Evolutionary conservation across 768 basidiomycete species (phyloP), one percentile per base, ranked within the genome.

Genomic region (Mycena leptocephala): DNA sequence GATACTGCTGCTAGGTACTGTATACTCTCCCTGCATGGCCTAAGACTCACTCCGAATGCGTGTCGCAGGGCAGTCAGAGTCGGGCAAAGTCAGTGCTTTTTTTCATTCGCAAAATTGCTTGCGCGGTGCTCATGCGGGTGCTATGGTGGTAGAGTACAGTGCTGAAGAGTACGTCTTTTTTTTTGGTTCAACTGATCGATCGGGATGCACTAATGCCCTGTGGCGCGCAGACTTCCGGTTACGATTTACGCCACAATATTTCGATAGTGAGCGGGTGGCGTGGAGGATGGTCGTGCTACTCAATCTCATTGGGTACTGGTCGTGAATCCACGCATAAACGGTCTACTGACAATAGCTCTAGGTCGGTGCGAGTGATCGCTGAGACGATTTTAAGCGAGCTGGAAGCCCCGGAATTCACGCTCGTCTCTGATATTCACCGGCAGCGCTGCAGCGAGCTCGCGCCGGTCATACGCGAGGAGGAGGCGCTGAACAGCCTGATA

Each of bases 281-380:
- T 95, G 94, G 93, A 90, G 88, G 75, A 87, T 89, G 16, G 88
- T 95, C 67, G 88, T 95, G 10, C 92, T 95, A 76, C 89, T 95
- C 53, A 95, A 95, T 79, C 84, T 95, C 76, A 93, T 94, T 74
- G 84, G 90, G 93, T 92, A 63, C 18, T 22, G 20, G 85, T 79
- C 24, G 1, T 5, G 22, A 11, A 16, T 46, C 9, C 14, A 11
- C 3, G 13, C 41, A 33, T 7, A 26, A 13, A 3, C 14, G 67
- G 14, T 48, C 18, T 24, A 22, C 59, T 35, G 33, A 64, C 3
- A 46, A 46, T 16, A 4, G 14, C 20, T 32, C 24, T 73, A 93
- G 93, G 2, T 92, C 92, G 22, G 83, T 94, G 74, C 92, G 92
- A 80, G 85, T 84, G 1, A 88, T 94, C 10, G 85, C 94, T 0